Conservation (phyloP, 495 filamentous ascomycete species). For the Cetradonia linearis region DNA sequence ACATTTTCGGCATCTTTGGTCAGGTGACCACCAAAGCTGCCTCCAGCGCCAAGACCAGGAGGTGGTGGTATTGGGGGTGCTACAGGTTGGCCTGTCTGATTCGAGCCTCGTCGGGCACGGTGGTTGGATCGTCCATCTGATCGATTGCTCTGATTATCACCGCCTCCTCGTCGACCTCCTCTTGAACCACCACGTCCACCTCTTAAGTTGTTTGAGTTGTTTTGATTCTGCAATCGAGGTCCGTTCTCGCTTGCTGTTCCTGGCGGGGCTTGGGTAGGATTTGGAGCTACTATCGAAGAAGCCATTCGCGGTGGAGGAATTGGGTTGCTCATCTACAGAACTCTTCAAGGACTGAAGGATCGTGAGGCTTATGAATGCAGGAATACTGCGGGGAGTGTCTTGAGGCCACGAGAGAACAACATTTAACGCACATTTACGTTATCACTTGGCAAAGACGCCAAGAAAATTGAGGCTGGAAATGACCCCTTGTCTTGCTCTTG, state of each 20-base stretch:
- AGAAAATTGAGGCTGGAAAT: too few species aligned
- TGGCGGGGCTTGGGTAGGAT: background rate
- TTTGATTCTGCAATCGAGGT: background rate
- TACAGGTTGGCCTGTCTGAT: conserved; percentile 9
- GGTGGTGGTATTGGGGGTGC: conserved; percentile 25
- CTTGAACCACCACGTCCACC: conserved; percentile 16
- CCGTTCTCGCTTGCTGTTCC: background rate
- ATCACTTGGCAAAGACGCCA: too few species aligned
- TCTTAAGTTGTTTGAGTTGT: background rate
- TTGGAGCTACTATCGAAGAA: conserved; percentile 12
- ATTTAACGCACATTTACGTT: too few species aligned
- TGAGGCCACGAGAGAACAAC: too few species aligned
- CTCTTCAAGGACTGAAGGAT: too few species aligned
- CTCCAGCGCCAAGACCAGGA: conserved; percentile 26
- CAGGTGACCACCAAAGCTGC: conserved; percentile 35
- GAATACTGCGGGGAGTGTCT: too few species aligned
- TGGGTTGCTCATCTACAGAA: background rate
- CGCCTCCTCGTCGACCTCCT: conserved; percentile 23
- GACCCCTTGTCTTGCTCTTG: too few species aligned
- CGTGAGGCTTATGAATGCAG: too few species aligned
- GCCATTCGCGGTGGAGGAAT: conserved; percentile 7
- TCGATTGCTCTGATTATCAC: conserved; percentile 11
- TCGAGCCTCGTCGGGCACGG: conserved; percentile 7
- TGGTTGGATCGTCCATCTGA: conserved; percentile 9
- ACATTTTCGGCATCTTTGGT: conserved; percentile 33